Conservation (phyloP, 352 stramenopile species). For the Phytophthora citricola region DNA sequence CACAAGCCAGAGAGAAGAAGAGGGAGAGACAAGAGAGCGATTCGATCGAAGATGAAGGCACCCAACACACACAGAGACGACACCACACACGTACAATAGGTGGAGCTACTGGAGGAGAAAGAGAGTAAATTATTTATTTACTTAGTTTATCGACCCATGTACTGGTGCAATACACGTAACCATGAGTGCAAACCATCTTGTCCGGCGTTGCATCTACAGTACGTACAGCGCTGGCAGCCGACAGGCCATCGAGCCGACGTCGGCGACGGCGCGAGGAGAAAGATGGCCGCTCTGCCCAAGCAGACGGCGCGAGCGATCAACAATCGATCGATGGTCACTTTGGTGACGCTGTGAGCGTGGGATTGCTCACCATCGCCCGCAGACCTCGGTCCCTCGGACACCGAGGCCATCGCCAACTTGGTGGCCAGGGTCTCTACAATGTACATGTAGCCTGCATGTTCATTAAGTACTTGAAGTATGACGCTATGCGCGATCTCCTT, state of each 20-base stretch:
- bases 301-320: conserved; percentile 29
- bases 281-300: conserved; percentile 11
- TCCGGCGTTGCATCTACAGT: conserved; percentile 7
- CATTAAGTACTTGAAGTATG: too few relatives aligned
- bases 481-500: too few relatives aligned
- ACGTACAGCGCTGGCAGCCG: too few relatives aligned
- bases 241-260: too few relatives aligned
- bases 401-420: not conserved
- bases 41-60: conserved; percentile 34
- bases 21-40: conserved; percentile 10
- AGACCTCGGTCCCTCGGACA: too few relatives aligned
- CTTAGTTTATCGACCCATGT: conserved; percentile 38
- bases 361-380: conserved; percentile 8
- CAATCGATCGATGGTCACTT: conserved; percentile 16
- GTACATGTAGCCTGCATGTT: too few relatives aligned
- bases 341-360: conserved; percentile 9
- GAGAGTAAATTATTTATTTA: conserved; percentile 57
- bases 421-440: not conserved
- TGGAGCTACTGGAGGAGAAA: conserved; percentile 34
- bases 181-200: conserved; percentile 17
- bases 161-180: conserved; percentile 38
- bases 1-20: conserved; percentile 7
- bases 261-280: conserved; percentile 26
- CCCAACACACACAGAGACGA: conserved; percentile 27
- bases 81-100: conserved; percentile 47